Evolutionary conservation across 176 grass and related monocot species (phyloP).

Genomic region (Oryza meridionalis): DNA sequence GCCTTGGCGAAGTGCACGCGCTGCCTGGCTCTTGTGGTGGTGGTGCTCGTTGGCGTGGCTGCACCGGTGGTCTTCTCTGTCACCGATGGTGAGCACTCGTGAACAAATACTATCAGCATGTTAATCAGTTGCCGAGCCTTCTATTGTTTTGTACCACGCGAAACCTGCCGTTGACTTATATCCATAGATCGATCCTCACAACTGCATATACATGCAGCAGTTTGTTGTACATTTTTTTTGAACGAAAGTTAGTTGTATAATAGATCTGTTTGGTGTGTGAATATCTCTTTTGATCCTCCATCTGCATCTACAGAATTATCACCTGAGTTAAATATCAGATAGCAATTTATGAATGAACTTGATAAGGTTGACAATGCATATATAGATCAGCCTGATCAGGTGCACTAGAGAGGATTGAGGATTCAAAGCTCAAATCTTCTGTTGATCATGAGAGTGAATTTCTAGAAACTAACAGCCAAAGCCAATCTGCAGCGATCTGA

Average conservation of each 20-base stretch:
- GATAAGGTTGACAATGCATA: background rate
- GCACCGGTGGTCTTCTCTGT: constrained; percentile 11
- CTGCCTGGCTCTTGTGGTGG: background rate
- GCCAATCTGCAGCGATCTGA: background rate
- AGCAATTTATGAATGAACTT: background rate
- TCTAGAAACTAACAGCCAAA: background rate
- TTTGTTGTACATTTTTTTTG: background rate
- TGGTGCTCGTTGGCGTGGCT: constrained; percentile 11
- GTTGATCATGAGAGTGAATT: background rate
- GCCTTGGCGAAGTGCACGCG: background rate
- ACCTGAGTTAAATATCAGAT: background rate
- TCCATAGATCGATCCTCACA: background rate
- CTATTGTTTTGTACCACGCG: background rate
- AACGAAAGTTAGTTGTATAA: background rate
- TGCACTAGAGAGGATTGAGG: background rate
- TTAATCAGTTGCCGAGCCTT: background rate
- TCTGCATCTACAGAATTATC: background rate
- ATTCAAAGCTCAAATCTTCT: background rate
- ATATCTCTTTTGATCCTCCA: background rate
- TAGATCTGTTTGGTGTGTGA: background rate
- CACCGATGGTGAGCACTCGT: constrained; percentile 45
- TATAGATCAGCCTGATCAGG: background rate
- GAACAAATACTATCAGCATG: background rate
- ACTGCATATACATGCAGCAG: background rate
- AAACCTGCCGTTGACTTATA: background rate